phyloP scores from a whole-genome alignment of 2,329 filamentous ascomycete species.

The Trichothecium sympodiale region DNA sequence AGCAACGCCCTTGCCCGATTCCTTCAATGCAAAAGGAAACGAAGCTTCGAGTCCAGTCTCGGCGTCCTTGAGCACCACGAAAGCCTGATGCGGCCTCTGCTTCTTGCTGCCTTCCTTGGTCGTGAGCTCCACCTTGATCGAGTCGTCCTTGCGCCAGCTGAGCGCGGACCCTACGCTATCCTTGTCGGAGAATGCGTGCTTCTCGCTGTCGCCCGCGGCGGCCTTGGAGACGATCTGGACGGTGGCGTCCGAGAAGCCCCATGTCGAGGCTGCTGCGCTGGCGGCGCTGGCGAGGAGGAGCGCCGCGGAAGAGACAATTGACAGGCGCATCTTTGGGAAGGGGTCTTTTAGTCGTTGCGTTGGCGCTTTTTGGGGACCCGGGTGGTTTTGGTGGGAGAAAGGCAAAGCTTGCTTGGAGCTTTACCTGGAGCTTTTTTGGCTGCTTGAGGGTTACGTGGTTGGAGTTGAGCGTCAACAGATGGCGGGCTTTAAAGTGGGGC shows the following conservation, averaged over 20 bases:
- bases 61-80: slow-evolving; percentile 70
- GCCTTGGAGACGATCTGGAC: slow-evolving; percentile 58
- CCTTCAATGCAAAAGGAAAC: slow-evolving; percentile 74
- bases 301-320: slow-evolving; percentile 23
- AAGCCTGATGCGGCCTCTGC: slow-evolving; percentile 88
- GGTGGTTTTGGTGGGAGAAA: slow-evolving; percentile 14
- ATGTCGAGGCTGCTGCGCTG: slow-evolving; percentile 46
- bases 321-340: slow-evolving; percentile 24
- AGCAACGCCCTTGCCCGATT: slow-evolving; percentile 74
- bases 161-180: slow-evolving; percentile 53
- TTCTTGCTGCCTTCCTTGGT: slow-evolving; percentile 66
- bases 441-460: slow-evolving; percentile 14
- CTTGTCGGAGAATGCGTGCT: slow-evolving; percentile 45
- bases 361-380: slow-evolving; percentile 10
- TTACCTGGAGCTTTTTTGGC: slow-evolving; percentile 13
- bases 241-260: slow-evolving; percentile 65
- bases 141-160: slow-evolving; percentile 55
- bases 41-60: slow-evolving; percentile 73
- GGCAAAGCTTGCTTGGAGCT: slow-evolving; percentile 13
- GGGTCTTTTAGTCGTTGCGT: slow-evolving; percentile 3
- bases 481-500: slow-evolving; percentile 4
- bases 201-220: slow-evolving; percentile 51
- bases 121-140: slow-evolving; percentile 73
- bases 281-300: slow-evolving; percentile 39
- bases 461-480: slow-evolving; percentile 8